Evolutionary conservation across 352 stramenopile species (phyloP), one percentile per base, ranked within the genome.

Genomic region (Globisporangium cylindrosporum): DNA sequence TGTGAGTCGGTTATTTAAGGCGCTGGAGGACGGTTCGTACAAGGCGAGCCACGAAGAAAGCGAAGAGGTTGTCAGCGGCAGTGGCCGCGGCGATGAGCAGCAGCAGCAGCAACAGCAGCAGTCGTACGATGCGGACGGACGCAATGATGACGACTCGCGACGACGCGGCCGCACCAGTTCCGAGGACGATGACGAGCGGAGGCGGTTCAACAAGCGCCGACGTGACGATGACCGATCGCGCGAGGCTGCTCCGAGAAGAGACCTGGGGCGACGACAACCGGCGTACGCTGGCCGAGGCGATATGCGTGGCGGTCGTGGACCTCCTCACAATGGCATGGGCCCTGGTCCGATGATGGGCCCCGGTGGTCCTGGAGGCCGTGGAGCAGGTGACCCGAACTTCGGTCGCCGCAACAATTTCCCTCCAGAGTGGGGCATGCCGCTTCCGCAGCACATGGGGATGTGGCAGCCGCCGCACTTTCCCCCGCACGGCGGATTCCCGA

Each of bases 1-100:
- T 71, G 88, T 95, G 20, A 73, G 46, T 54, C 85, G 81, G 32
- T 70, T 95, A 49, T 94, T 95, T 68, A 79, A 78, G 38, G 79
- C 86, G 32, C 58, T 95, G 1, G 76, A 82, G 15, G 84, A 77
- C 15, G 82, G 82, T 3, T 80, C 82, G 15, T 95, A 93, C 64
- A 82, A 76, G 43, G 68, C 68, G 27, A 72, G 8, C 12, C 46
- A 76, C 22, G 53, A 72, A 59, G 85, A 86, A 41, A 56, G 67
- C 18, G 70, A 71, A 10, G 49, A 66, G 12, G 38, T 29, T 27
- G 51, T 41, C 7, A 22, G 43, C 14, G 46, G 41, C 4, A 58
- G 36, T 7, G 41, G 32, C 32, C 32, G 32, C 32, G 32, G 55
- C 27, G 67, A 70, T 18, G n/a, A 69, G 3, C 60, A 58, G 8